Evolutionary conservation across 75 land plant genomes (phyloP), one percentile per base, ranked within the genome.

Genomic region (Larix kaempferi): DNA sequence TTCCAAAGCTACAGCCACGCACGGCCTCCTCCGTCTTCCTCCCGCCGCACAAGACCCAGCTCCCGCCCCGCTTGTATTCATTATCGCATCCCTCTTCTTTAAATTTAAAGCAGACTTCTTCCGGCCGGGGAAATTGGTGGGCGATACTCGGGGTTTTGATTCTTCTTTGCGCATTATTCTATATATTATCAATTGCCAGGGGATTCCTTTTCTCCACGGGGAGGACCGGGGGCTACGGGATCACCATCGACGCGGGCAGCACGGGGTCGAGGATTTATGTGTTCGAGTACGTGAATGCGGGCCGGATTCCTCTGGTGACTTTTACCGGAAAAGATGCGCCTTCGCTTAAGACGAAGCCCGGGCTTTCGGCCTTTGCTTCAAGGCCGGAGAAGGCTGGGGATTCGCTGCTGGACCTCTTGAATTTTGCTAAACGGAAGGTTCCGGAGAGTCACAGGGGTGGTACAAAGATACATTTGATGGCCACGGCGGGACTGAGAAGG

Each of bases 231-330:
- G 76, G 76, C 29, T 86, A 88, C 78, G 86, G 77, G 29, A 76
- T 89, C 60, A 57, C 89, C n/a, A 92, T 96, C n/a, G 99, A 96
- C 78, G 99, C 91, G 0, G 99, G 99, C 3, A 96, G 99, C 82
- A 88, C 99, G 2, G 99, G 99, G 16, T 87, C 98, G 1, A 65
- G 99, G 77, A 83, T 94, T 71, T 94, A 96, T 69, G 87, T 96
- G 55, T 89, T 92, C 60, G 76, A 67, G 71, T 96, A 83, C 76
- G 23, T 55, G 1, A 77, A 71, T 8, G 81, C 69, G 11, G 66
- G 83, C 3, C 60, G 76, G n/a, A 55, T 81, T 11, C 75, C 79
- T 25, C 61, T 71, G 6, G 86, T 79, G 52, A 74, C 85, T 19
- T 87, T 88, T 82, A 74, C 84, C 17, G 62, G 81, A 72, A 6